Evolutionary conservation across 306 rosid species (phyloP).

Genomic region (Lathyrus oleraceus): DNA sequence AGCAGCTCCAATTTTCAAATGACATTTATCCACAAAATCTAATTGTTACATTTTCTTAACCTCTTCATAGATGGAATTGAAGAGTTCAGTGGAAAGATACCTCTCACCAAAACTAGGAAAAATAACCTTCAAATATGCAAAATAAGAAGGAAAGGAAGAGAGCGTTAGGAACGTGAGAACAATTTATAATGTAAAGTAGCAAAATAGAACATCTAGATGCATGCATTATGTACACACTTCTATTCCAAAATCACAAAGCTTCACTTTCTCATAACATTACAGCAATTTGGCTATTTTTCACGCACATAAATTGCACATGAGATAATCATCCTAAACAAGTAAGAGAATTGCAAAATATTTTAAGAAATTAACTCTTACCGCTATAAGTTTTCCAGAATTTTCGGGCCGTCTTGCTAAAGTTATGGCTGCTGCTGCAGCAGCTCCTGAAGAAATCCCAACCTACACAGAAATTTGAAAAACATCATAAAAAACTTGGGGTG

Average conservation of each 20-base stretch:
- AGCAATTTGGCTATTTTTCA: background rate
- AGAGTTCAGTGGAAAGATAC: slow-evolving; percentile 76
- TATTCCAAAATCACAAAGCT: slow-evolving; percentile 7
- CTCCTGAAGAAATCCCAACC: slow-evolving; percentile 98
- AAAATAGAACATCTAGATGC: slow-evolving; percentile 11
- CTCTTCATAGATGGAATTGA: slow-evolving; percentile 73
- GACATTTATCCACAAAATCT: slow-evolving; percentile 13
- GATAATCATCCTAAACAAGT: slow-evolving; percentile 3
- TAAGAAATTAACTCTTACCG: slow-evolving; percentile 53
- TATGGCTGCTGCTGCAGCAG: slow-evolving; percentile 93
- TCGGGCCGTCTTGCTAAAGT: slow-evolving; percentile 78
- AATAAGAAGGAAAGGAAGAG: slow-evolving; percentile 4
- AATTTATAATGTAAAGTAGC: slow-evolving; percentile 12
- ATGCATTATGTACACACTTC: background rate
- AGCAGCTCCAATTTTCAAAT: slow-evolving; percentile 35
- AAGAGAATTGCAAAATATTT: slow-evolving; percentile 21
- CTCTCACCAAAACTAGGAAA: slow-evolving; percentile 97
- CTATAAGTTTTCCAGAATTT: slow-evolving; percentile 80
- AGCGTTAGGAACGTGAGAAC: background rate
- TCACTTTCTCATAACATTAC: background rate
- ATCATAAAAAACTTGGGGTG: slow-evolving; percentile 9
- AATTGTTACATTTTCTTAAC: slow-evolving; percentile 55
- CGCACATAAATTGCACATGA: background rate
- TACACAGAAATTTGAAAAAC: slow-evolving; percentile 40
- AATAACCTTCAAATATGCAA: slow-evolving; percentile 56